These are phyloP conservation scores for Erodium trifolium DNA, from an alignment of 441 rosid genomes.

Conservation along the genomic window DNA sequence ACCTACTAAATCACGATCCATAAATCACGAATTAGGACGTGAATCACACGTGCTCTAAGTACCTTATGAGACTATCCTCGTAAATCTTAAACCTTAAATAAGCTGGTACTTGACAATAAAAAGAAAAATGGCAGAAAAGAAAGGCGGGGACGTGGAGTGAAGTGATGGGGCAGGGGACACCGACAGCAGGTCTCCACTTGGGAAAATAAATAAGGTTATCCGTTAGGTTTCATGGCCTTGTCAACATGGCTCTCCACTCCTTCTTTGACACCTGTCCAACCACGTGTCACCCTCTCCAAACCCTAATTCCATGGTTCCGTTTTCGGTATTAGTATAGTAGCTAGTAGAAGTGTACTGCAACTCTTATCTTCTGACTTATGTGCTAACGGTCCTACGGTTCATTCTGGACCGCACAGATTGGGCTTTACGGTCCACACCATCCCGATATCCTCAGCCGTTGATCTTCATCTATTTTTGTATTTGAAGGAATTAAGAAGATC, in stretches of 20 bases:
- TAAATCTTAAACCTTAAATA: too few species aligned
- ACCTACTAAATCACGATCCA: too few species aligned
- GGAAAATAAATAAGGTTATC: not conserved
- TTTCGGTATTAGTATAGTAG: too few species aligned
- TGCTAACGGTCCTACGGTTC: too few species aligned
- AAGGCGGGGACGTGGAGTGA: not conserved
- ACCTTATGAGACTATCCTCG: too few species aligned
- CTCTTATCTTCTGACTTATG: too few species aligned
- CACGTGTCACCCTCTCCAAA: not conserved
- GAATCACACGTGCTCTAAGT: too few species aligned
- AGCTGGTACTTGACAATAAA: not conserved
- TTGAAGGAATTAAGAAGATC: not conserved
- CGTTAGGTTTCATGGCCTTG: not conserved
- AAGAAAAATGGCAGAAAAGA: not conserved
- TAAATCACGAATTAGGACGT: too few species aligned
- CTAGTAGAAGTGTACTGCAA: too few species aligned
- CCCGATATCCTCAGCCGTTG: too few species aligned
- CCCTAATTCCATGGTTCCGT: not conserved
- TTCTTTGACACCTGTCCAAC: not conserved
- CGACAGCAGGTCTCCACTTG: not conserved
- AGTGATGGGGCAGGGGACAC: not conserved
- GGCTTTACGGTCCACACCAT: too few species aligned
- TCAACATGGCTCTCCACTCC: not conserved
- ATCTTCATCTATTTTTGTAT: not conserved
- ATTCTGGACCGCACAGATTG: too few species aligned